A percentile compares a stretch with the other conserved stretches of the same genome.
Conservation (phyloP, 2,329 filamentous ascomycete species). For the Fusarium stilboides region DNA sequence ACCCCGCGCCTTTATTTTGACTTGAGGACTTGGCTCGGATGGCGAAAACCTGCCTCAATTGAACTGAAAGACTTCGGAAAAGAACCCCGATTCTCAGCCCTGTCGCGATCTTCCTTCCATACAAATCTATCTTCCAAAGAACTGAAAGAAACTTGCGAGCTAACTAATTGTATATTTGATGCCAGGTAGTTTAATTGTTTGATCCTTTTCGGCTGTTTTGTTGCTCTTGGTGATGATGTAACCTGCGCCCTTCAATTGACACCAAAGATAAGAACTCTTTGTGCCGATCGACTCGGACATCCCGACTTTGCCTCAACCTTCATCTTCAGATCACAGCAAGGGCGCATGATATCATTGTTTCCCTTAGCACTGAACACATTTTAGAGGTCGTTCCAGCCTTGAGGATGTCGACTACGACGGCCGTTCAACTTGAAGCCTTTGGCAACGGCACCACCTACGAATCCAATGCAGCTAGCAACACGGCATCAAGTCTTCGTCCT, state of each 20-base stretch:
- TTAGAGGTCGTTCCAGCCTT: background rate
- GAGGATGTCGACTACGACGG: constrained; percentile 37
- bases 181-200: too few species aligned
- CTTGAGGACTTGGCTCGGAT: background rate
- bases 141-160: too few species aligned
- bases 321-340: background rate
- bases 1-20: constrained; percentile 18
- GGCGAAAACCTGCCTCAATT: background rate
- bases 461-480: background rate
- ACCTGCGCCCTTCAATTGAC: constrained; percentile 33
- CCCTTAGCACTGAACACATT: too few species aligned
- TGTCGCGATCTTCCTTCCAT: background rate
- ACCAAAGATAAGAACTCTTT: background rate
- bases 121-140: too few species aligned
- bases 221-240: constrained; percentile 19
- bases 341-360: background rate
- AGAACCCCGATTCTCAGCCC: background rate
- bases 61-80: background rate
- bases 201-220: background rate
- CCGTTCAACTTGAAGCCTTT: constrained; percentile 32
- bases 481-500: constrained; percentile 22
- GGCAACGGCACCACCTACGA: constrained; percentile 22
- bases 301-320: fast-evolving
- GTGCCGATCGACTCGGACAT: background rate
- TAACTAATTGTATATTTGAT: too few species aligned